Evolutionary conservation across 345 rosid species (phyloP).

Genomic region (Eucalyptus regnans): DNA sequence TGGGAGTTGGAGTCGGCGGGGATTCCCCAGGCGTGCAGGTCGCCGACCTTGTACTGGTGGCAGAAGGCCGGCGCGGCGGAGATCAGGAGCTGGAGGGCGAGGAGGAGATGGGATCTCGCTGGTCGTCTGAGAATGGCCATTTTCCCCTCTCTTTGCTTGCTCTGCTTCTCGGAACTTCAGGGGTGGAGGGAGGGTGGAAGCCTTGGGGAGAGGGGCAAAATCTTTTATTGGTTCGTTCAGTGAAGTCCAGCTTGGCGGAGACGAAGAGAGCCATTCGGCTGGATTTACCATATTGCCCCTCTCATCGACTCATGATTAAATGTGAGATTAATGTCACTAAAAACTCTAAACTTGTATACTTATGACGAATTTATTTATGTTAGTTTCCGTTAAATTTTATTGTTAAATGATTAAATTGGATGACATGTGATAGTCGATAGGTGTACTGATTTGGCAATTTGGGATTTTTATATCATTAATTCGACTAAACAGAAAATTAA

Average conservation of each 20-base stretch:
- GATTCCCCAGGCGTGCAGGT: constrained; percentile 79
- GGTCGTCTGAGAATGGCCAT: not conserved
- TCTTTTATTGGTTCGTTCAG: not conserved
- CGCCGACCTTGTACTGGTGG: constrained; percentile 44
- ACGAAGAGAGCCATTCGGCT: not conserved
- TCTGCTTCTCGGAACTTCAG: not conserved
- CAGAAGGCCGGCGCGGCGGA: not conserved
- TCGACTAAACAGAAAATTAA: too few species aligned
- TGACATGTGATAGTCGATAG: too few species aligned
- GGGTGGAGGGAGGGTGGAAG: not conserved
- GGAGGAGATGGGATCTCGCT: not conserved
- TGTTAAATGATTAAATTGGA: too few species aligned
- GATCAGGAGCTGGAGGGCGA: not conserved
- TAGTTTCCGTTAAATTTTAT: too few species aligned
- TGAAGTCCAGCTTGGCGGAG: not conserved
- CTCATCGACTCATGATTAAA: not conserved
- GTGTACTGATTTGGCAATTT: too few species aligned
- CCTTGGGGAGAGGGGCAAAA: not conserved
- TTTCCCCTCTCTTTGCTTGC: not conserved
- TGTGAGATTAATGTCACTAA: accelerated
- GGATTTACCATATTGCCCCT: not conserved
- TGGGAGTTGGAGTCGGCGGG: constrained; percentile 49
- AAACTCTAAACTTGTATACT: too few species aligned
- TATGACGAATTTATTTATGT: too few species aligned
- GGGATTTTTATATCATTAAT: too few species aligned